Conservation (phyloP, 169 alveolate genomes). For the Cryptosporidium sp. region DNA sequence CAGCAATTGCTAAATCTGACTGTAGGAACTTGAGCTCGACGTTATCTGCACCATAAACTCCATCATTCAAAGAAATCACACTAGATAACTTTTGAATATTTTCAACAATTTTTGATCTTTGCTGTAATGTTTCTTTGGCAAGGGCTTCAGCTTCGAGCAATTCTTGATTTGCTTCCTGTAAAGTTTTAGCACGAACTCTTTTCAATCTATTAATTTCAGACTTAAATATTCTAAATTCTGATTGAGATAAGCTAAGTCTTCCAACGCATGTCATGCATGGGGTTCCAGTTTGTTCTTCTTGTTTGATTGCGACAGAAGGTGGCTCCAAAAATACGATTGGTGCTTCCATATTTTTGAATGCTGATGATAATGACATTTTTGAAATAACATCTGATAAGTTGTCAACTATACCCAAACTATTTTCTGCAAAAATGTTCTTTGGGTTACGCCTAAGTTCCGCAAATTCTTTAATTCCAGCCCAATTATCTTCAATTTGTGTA, state of each 20-base stretch:
- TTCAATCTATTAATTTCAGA: conserved; percentile 39
- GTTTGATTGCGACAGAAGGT: conserved; percentile 69
- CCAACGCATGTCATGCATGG: conserved; percentile 63
- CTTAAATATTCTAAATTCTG: conserved; percentile 51
- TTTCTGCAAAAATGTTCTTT: conserved; percentile 65
- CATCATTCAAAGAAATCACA: conserved; percentile 30
- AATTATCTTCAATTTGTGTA: conserved; percentile 39
- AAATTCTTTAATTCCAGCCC: conserved; percentile 53
- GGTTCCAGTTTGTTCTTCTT: conserved; percentile 51
- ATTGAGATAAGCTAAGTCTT: conserved; percentile 24
- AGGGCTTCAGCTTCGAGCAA: conserved; percentile 30
- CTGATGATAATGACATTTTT: conserved; percentile 65
- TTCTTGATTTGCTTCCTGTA: conserved; percentile 45
- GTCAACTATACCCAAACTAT: conserved; percentile 47
- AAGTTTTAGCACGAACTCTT: conserved; percentile 36
- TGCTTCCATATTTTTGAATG: conserved; percentile 72
- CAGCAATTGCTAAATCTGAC: conserved; percentile 64
- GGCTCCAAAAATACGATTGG: conserved; percentile 63
- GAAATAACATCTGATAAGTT: conserved; percentile 59
- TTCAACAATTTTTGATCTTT: conserved; percentile 45
- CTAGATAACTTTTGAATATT: conserved; percentile 33
- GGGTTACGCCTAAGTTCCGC: conserved; percentile 55
- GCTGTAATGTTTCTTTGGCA: conserved; percentile 36
- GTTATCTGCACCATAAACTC: conserved; percentile 36
- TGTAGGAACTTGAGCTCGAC: conserved; percentile 52